Percentiles rank a stretch among this genome's conserved stretches.
phyloP scores from a whole-genome alignment of 768 basidiomycete genomes.

The Rhizopogon sp. region DNA sequence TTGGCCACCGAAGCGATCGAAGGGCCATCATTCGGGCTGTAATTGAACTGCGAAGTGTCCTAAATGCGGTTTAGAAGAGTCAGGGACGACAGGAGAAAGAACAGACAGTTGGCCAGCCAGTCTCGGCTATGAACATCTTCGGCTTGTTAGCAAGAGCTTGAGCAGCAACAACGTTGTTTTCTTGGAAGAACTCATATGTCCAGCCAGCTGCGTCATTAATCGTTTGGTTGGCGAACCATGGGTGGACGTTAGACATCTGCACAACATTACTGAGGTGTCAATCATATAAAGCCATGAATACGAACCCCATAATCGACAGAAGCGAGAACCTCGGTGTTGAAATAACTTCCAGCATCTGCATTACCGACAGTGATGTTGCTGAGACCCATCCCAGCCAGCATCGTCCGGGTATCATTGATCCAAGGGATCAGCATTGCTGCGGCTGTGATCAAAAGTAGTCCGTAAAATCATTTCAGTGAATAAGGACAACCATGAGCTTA shows the following conservation, averaged over 20 bases:
- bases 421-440: constrained; percentile 58
- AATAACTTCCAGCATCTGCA: constrained; percentile 82
- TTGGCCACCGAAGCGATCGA: constrained; percentile 56
- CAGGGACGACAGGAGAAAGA: background rate
- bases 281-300: constrained; percentile 9
- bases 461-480: background rate
- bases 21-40: constrained; percentile 62
- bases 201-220: constrained; percentile 68
- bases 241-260: constrained; percentile 87
- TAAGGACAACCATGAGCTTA: background rate
- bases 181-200: constrained; percentile 76
- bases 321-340: constrained; percentile 64
- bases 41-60: constrained; percentile 52
- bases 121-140: constrained; percentile 89
- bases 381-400: constrained; percentile 53
- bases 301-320: constrained; percentile 67
- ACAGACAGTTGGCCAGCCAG: constrained; percentile 77
- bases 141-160: constrained; percentile 62
- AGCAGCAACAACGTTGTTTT: constrained; percentile 58
- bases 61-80: constrained; percentile 16
- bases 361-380: constrained; percentile 69
- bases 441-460: constrained; percentile 27
- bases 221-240: constrained; percentile 86
- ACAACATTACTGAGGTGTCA: background rate
- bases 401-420: constrained; percentile 60